phyloP scores from a whole-genome alignment of 1,284 basidiomycete genomes.

The Irpex sp. region DNA sequence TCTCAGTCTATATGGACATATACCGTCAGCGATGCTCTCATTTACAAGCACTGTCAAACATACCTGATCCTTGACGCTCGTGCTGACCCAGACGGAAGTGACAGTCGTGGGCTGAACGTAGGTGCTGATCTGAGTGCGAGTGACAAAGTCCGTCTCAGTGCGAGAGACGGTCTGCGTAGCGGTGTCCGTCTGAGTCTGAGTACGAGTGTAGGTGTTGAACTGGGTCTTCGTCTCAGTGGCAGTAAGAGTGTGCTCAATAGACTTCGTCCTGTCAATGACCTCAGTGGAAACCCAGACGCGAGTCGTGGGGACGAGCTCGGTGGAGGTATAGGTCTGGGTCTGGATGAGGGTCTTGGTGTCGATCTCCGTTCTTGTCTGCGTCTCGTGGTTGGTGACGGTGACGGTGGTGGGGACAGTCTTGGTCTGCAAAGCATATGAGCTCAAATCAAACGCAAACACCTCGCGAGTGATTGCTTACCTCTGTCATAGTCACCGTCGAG shows the following conservation, averaged over 20 bases:
- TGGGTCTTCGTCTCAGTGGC: conserved; percentile 56
- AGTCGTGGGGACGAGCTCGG: conserved; percentile 55
- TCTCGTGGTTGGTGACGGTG: conserved; percentile 18
- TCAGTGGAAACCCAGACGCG: conserved; percentile 63
- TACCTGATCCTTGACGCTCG: conserved; percentile 59
- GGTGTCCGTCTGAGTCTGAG: conserved; percentile 31
- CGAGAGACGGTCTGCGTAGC: conserved; percentile 25
- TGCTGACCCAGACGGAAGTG: conserved; percentile 49
- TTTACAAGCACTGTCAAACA: conserved; percentile 16
- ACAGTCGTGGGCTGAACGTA: conserved; percentile 45
- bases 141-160: conserved; percentile 27
- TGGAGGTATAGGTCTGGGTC: conserved; percentile 50
- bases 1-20: conserved; percentile 23
- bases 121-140: conserved; percentile 27
- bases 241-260: conserved; percentile 54
- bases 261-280: conserved; percentile 54
- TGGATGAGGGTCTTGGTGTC: conserved; percentile 31
- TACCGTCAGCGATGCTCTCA: background rate
- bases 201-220: conserved; percentile 50
- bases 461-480: conserved; percentile 22
- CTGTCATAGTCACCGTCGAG: conserved; percentile 21
- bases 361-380: conserved; percentile 21
- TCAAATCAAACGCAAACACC: background rate
- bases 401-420: conserved; percentile 31
- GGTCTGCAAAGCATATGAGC: conserved; percentile 19